Conservation (phyloP, 2,329 filamentous ascomycete species). For the Trichoderma aggressivum region DNA sequence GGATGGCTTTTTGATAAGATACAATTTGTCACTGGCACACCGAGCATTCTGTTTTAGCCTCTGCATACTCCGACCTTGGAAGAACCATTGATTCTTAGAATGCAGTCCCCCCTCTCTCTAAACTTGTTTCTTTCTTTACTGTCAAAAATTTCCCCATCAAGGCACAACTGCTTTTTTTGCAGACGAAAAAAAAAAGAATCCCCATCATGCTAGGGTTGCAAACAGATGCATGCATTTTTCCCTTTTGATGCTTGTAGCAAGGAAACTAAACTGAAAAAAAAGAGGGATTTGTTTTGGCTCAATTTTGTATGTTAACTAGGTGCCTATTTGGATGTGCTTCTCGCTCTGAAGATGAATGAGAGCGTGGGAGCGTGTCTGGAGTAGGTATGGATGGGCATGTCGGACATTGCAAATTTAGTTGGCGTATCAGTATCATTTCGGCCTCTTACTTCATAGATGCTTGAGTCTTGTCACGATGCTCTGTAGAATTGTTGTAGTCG, state of each 20-base stretch:
- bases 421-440: not conserved
- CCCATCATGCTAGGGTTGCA: not conserved
- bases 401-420: constrained; percentile 8
- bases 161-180: not conserved
- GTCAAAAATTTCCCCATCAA: not conserved
- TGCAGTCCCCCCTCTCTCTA: not conserved
- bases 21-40: constrained; percentile 3
- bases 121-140: not conserved
- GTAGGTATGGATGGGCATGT: not conserved
- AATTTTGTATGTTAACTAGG: not conserved
- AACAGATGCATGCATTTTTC: not conserved
- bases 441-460: not conserved
- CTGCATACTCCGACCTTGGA: not conserved
- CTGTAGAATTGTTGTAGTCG: not conserved
- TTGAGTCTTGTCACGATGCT: not conserved
- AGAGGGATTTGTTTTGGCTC: not conserved
- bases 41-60: constrained; percentile 1
- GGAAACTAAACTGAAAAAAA: not conserved
- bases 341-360: not conserved
- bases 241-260: not conserved
- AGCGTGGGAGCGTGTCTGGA: not conserved
- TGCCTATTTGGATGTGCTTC: not conserved
- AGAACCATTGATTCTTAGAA: not conserved
- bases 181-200: not conserved
- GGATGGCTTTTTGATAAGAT: not conserved